These are phyloP conservation scores for Phylloporus rhodoxanthus DNA, from an alignment of 768 basidiomycete species.

Conservation along the genomic window DNA sequence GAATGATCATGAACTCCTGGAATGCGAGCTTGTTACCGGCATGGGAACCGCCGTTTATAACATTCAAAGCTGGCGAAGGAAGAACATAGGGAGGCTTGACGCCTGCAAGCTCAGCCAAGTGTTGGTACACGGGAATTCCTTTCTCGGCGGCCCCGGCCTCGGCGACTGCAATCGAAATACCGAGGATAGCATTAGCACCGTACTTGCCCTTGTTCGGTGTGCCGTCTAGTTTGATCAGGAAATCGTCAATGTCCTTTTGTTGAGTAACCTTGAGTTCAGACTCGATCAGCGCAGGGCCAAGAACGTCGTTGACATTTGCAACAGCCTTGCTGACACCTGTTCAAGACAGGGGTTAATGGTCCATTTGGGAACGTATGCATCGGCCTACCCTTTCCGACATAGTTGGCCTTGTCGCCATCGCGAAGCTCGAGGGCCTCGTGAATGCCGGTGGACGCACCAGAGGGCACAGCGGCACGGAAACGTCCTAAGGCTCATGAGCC, in stretches of 20 bases:
- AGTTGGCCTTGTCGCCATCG: conserved; percentile 88
- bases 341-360: neutral
- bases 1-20: conserved; percentile 99
- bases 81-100: conserved; percentile 91
- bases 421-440: conserved; percentile 99
- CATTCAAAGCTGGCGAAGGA: conserved; percentile 93
- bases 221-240: conserved; percentile 96
- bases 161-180: conserved; percentile 92
- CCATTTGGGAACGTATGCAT: neutral
- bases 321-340: conserved; percentile 92
- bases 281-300: conserved; percentile 85
- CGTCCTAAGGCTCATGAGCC: conserved; percentile 49
- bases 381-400: conserved; percentile 87
- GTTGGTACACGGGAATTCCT: conserved; percentile 91
- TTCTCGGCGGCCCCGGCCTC: conserved; percentile 94
- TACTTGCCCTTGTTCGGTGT: conserved; percentile 99
- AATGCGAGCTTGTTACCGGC: conserved; percentile 99
- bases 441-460: conserved; percentile 96
- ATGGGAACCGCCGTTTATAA: conserved; percentile 99
- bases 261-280: conserved; percentile 76
- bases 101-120: conserved; percentile 93
- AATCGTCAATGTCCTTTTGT: conserved; percentile 95
- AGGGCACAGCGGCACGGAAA: conserved; percentile 93
- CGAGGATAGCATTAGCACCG: conserved; percentile 98
- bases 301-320: conserved; percentile 84